These are phyloP conservation scores for Thymus quinquecostatus DNA, from an alignment of 257 asterid genomes.

Conservation along the genomic window DNA sequence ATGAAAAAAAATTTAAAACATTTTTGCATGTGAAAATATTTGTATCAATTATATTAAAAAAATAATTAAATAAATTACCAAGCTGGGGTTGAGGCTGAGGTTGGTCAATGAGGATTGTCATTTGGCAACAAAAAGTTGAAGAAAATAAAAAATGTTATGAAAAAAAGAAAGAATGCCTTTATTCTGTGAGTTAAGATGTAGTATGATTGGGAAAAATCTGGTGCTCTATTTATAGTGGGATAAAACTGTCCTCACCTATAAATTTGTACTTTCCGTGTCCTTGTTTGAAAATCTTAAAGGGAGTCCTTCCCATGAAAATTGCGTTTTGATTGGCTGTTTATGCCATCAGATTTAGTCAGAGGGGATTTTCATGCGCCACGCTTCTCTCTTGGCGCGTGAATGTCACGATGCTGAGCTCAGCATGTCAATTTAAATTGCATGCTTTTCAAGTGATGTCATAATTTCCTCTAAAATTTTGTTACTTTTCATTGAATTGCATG, in stretches of 20 bases:
- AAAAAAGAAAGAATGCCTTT: not conserved
- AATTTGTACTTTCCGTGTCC: slow-evolving; percentile 49
- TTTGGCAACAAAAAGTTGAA: slow-evolving; percentile 20
- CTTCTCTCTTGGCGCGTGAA: slow-evolving; percentile 20
- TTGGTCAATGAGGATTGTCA: slow-evolving; percentile 67
- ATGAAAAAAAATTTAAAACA: no score
- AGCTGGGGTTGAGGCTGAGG: slow-evolving; percentile 48
- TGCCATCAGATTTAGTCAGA: not conserved
- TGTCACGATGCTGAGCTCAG: not conserved
- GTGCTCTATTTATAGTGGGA: slow-evolving; percentile 48
- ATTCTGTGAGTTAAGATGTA: not conserved
- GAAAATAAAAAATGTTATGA: not conserved
- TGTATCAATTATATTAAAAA: no score
- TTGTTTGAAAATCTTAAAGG: slow-evolving; percentile 35
- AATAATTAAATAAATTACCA: slow-evolving; percentile 38
- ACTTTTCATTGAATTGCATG: no score
- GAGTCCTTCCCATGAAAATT: slow-evolving; percentile 48
- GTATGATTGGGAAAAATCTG: not conserved
- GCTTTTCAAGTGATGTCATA: not conserved
- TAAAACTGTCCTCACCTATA: slow-evolving; percentile 50
- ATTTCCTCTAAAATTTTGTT: no score
- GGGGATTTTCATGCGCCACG: not conserved
- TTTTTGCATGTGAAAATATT: no score
- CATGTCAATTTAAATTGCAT: not conserved
- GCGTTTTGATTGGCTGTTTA: not conserved